Evolutionary conservation across 345 rosid species (phyloP), one percentile per base, ranked within the genome.

Genomic region (Xanthoceras sorbifolium): DNA sequence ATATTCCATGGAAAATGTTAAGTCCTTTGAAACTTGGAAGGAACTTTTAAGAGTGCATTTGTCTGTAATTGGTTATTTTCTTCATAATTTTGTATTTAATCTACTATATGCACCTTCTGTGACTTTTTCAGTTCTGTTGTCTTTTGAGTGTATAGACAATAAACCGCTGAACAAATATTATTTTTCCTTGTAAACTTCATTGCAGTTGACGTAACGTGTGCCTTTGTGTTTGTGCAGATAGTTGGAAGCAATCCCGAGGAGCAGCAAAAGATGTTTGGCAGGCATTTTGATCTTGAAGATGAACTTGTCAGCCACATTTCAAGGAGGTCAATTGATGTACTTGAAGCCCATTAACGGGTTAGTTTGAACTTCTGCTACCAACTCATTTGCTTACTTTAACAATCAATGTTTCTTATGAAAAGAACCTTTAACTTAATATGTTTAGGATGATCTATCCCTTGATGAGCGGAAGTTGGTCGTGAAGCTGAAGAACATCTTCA

Each of bases 281-380:
- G 97, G 83, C 98, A 96, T 74, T 96, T 93, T 82, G 97, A 96
- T 64, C 36, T 80, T 71, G 94, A 90, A 6, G 98, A 96, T 81
- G 91, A 92, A 82, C 97, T 93, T 63, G 97, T 93, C 69, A 93
- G 99, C 79, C 97, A 84, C 78, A 87, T 96, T 79, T 82, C 99
- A 31, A 88, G 99, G 82, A 89, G 67, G 40, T 92, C 97, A 14
- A 92, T 93, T 38, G 99, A 96, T 82, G 38, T 93, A 34, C 97
- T 93, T 20, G 89, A 93, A 84, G 70, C 84, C 60, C 86, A 91
- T 79, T 93, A 91, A 80, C 78, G 98, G 90, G 99, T 95, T 80
- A 82, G 87, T 82, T 26, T 64, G n/a, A n/a, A n/a, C n/a, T n/a
- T n/a, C n/a, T 42, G 28, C n/a, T 34, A 57, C 17, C 7, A 10